These are phyloP conservation scores for Podospora sp. DNA, from an alignment of 495 filamentous ascomycete species.

Conservation along the genomic window DNA sequence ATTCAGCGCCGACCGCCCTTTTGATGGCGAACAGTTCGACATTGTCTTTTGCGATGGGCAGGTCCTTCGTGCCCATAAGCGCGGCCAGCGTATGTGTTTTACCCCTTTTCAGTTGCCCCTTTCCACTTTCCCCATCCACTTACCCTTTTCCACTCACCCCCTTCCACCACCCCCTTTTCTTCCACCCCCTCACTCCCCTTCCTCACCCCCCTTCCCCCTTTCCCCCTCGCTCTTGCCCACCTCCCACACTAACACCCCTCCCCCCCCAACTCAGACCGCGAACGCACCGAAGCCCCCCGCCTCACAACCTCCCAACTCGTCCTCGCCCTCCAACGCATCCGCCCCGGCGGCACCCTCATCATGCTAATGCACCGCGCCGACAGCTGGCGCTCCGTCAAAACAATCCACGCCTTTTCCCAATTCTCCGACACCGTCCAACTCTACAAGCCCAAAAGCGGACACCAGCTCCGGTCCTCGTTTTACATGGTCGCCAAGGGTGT, in stretches of 20 bases:
- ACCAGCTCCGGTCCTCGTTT: constrained; percentile 54
- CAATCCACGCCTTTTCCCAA: constrained; percentile 46
- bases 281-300: constrained; percentile 45
- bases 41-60: no score
- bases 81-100: no score
- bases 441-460: constrained; percentile 50
- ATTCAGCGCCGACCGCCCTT: background rate
- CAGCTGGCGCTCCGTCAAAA: constrained; percentile 38
- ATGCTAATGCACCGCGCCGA: constrained; percentile 56
- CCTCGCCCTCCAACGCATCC: constrained; percentile 51
- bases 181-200: no score
- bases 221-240: no score
- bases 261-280: constrained; percentile 28
- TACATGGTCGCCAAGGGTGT: constrained; percentile 59
- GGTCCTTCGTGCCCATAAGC: no score
- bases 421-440: constrained; percentile 48
- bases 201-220: no score
- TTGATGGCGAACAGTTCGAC: background rate
- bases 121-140: no score
- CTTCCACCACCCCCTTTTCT: no score
- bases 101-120: no score
- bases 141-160: no score
- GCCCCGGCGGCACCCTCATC: constrained; percentile 50
- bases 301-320: constrained; percentile 50
- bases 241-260: no score